Evolutionary conservation across 2,329 filamentous ascomycete genomes (phyloP).

Genomic region (Penicillium polonicum): DNA sequence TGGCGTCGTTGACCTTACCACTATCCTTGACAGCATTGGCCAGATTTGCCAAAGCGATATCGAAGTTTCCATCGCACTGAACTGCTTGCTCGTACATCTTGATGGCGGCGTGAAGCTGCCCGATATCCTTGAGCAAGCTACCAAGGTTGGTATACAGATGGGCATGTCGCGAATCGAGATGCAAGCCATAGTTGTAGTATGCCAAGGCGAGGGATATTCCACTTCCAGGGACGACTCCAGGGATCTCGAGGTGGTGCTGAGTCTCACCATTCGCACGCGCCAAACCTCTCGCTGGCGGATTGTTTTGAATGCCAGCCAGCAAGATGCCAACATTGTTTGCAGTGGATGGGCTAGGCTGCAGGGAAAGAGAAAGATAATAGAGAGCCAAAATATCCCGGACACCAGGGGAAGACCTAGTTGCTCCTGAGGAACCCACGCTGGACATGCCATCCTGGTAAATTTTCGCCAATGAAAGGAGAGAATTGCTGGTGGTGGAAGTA

Average conservation of each 20-base stretch:
- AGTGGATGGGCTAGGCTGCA: constrained; percentile 94
- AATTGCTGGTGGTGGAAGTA: constrained; percentile 92
- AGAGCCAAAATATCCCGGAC: constrained; percentile 90
- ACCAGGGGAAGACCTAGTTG: constrained; percentile 64
- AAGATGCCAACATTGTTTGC: constrained; percentile 98
- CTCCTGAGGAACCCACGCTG: constrained; percentile 58
- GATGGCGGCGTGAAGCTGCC: constrained; percentile 86
- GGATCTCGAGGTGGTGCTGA: constrained; percentile 56
- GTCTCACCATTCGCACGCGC: constrained; percentile 36
- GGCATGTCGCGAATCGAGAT: constrained; percentile 82
- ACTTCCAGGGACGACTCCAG: constrained; percentile 80
- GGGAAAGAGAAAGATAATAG: constrained; percentile 90
- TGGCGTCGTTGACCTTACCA: constrained; percentile 87
- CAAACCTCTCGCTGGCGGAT: constrained; percentile 43
- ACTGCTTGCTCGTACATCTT: constrained; percentile 97
- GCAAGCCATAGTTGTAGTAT: constrained; percentile 93
- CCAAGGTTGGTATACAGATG: constrained; percentile 96
- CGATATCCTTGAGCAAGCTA: constrained; percentile 92
- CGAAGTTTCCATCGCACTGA: constrained; percentile 86
- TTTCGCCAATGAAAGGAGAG: constrained; percentile 88
- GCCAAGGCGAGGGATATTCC: constrained; percentile 83
- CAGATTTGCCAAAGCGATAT: constrained; percentile 93
- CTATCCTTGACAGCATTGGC: constrained; percentile 98
- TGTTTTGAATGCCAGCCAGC: constrained; percentile 88
- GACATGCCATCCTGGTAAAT: constrained; percentile 97